Evolutionary conservation across 225 moss, liverwort and hornwort genomes (phyloP), one percentile per base, ranked within the genome.

Genomic region (Pseudisothecium myosuroides): DNA sequence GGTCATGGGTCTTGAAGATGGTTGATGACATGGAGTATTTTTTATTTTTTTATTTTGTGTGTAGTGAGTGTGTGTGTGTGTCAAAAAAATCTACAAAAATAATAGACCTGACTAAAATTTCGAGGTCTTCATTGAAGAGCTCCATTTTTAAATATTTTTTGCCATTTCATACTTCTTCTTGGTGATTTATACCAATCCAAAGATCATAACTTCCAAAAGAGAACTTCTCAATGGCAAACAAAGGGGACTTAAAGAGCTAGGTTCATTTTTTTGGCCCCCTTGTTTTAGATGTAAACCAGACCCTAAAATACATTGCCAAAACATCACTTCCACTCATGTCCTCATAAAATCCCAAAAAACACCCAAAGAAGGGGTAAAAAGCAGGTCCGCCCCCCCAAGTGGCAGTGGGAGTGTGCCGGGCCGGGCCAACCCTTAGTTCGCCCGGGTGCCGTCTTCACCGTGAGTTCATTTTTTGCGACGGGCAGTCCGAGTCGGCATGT

Each of bases 1-100:
- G 2, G 5, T 37, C 2, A 77, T 1, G 0, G 0, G 2, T 10
- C 2, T 36, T 4, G 4, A 2, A 24, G 0, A 37, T 10, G 15
- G 20, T 37, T 1, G 0, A 36, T 54, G 8, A 8, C 0, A 0
- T 54, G 2, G 4, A 37, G 4, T 1, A 2, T 0, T 0, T 0
- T 20, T 19, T 19, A 34, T 13, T 22, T 2, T 2, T 4, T n/a
- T n/a, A n/a, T n/a, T n/a, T n/a, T n/a, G n/a, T n/a, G n/a, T n/a
- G n/a, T n/a, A n/a, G n/a, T n/a, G n/a, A n/a, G n/a, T n/a, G n/a
- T n/a, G n/a, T n/a, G n/a, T n/a, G 21, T 34, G 8, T 50, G 22
- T 0, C 0, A 32, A 0, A 8, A 20, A 12, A 50, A 3, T 32
- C 7, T 0, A 32, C 28, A 75, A 75, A 0, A 20, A 75, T n/a